Base-by-base conservation (phyloP, 805 yeast species). In the Yarrowia hollandica region DNA sequence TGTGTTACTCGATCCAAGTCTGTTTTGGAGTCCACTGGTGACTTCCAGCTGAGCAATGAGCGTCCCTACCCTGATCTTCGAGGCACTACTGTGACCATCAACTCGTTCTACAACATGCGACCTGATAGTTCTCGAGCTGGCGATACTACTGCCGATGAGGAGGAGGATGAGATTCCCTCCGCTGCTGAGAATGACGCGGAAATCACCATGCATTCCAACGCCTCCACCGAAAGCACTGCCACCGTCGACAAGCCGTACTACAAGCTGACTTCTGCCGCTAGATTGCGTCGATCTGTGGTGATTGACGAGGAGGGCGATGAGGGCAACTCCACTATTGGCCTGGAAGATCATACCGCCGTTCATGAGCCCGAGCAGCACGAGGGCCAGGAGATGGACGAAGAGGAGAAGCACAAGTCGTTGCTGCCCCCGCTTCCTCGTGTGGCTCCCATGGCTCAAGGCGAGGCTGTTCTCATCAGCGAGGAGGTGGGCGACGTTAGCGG, bases 1-100 rank as follows among this genome's bases (percentile, higher is more conserved):
- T 72, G 74, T 59, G 67, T 70, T 19, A 72, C 69, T 2, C 62
- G 70, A 41, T 66, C 66, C 55, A 60, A 66, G 44, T 30, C 60
- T 26, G 65, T 67, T 12, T 55, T 73, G 15, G 65, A 63, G 34
- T 52, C 59, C 25, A 61, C 66, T 22, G 75, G 74, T 9, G 71
- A 69, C 33, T 69, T 71, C 52, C 62, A 60, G 46, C 61, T 69
- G 33, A 66, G 72, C 12, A 30, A 25, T 8, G 60, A 62, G 28
- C 33, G 71, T 14, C 65, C 66, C 26, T 69, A 69, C 56, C 71
- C 71, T 2, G 67, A 67, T 33, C 69, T 68, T 23, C 4, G 55
- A 33, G 55, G 55, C 10, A 48, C 55, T 22, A 60, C 64, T 19
- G 65, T 61, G 21, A 48, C 55, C 30, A 48, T 48, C 39, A 48